Percentiles rank a stretch among this genome's conserved stretches.
These are phyloP conservation scores for Wickerhamomyces canadensis DNA, from an alignment of 805 yeast genomes.

Conservation along the genomic window DNA sequence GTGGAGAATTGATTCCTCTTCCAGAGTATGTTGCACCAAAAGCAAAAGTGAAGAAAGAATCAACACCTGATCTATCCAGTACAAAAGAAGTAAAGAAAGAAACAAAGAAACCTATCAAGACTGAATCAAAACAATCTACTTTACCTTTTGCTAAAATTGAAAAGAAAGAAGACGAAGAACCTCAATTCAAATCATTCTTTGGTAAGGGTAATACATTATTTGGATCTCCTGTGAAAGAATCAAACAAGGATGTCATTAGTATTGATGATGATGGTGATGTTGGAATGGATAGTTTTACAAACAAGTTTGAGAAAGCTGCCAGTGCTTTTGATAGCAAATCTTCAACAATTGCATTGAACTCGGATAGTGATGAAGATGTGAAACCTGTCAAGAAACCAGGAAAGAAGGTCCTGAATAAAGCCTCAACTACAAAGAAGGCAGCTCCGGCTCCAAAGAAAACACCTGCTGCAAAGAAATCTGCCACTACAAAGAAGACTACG, in stretches of 20 bases:
- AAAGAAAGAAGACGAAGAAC: slow-evolving; percentile 14
- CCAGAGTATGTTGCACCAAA: slow-evolving; percentile 23
- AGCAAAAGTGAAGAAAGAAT: slow-evolving; percentile 15
- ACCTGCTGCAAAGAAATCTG: slow-evolving; percentile 6
- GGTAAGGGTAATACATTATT: slow-evolving; percentile 27
- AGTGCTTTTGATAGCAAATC: slow-evolving; percentile 4
- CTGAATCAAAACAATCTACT: slow-evolving; percentile 2
- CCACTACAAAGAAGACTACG: slow-evolving; percentile 5
- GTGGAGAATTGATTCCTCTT: slow-evolving; percentile 20
- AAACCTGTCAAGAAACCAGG: slow-evolving; percentile 5
- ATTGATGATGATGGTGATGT: slow-evolving; percentile 8
- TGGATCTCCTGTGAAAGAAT: slow-evolving; percentile 22
- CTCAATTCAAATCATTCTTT: slow-evolving; percentile 30
- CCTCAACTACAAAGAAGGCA: background rate
- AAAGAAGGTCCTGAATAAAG: slow-evolving; percentile 12
- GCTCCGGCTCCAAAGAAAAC: slow-evolving; percentile 1
- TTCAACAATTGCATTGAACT: slow-evolving; percentile 2
- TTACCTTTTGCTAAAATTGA: slow-evolving; percentile 11
- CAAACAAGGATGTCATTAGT: background rate
- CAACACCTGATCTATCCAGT: slow-evolving; percentile 2
- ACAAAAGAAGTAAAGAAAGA: background rate
- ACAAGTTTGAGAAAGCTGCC: slow-evolving; percentile 7
- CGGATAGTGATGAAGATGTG: slow-evolving; percentile 8
- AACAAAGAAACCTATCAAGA: background rate
- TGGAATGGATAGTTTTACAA: slow-evolving; percentile 1